Evolutionary conservation across 805 yeast genomes (phyloP).

Genomic region (Nakazawaea laoshanensis): DNA sequence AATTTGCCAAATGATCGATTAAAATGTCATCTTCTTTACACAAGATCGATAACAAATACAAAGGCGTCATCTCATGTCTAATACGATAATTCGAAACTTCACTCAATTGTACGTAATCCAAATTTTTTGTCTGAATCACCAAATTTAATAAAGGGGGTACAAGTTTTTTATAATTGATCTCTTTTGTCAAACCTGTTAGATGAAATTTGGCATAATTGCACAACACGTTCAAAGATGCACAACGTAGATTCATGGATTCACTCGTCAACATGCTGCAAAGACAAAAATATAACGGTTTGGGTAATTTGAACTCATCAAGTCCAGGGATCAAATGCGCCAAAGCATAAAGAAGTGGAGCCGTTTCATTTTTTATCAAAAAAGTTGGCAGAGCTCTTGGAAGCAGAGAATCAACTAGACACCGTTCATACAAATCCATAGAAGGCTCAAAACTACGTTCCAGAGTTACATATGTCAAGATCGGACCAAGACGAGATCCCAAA

Average conservation of each 20-base stretch:
- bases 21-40: conserved; percentile 24
- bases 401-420: conserved; percentile 11
- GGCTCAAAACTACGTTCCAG: conserved; percentile 12
- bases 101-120: conserved; percentile 13
- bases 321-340: conserved; percentile 13
- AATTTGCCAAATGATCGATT: conserved; percentile 24
- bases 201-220: conserved; percentile 17
- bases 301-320: conserved; percentile 11
- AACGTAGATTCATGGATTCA: conserved; percentile 16
- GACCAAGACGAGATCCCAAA: conserved; percentile 15
- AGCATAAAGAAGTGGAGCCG: conserved; percentile 19
- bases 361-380: conserved; percentile 12
- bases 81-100: conserved; percentile 16
- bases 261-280: conserved; percentile 17
- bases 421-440: conserved; percentile 12
- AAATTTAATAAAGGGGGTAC: conserved; percentile 17
- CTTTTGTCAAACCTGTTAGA: conserved; percentile 11
- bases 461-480: conserved; percentile 15
- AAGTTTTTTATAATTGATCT: conserved; percentile 15
- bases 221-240: conserved; percentile 20
- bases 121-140: conserved; percentile 15
- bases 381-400: conserved; percentile 17
- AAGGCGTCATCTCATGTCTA: conserved; percentile 23
- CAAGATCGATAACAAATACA: conserved; percentile 23
- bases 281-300: conserved; percentile 19